Percentiles rank a stretch among this genome's conserved stretches.
phyloP scores from a whole-genome alignment of 352 stramenopile species.

The Phytophthora pseudosyringae region DNA sequence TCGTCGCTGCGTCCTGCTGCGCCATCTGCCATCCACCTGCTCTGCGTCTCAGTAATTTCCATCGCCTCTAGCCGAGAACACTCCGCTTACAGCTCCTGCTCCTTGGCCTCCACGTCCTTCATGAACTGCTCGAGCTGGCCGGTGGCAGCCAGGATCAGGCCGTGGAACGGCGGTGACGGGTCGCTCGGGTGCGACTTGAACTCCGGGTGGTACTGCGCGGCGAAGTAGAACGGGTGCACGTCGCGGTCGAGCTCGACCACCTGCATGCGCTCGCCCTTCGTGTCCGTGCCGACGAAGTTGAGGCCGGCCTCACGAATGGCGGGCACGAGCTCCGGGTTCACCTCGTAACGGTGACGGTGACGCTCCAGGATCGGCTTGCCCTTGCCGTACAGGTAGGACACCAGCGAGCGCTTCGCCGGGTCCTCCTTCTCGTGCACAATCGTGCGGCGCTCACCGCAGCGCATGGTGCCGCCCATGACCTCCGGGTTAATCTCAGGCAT shows the following conservation, averaged over 20 bases:
- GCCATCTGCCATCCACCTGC: background rate
- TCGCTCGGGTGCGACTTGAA: conserved; percentile 97
- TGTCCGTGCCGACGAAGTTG: conserved; percentile 98
- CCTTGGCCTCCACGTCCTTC: conserved; percentile 42
- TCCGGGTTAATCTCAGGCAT: conserved; percentile 99
- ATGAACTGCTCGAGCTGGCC: conserved; percentile 81
- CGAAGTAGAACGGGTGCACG: conserved; percentile 99
- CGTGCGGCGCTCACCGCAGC: conserved; percentile 96
- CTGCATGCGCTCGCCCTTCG: conserved; percentile 98
- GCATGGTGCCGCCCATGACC: conserved; percentile 99
- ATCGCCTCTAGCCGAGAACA: conserved; percentile 19
- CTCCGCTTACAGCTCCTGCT: conserved; percentile 30
- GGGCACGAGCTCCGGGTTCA: conserved; percentile 97
- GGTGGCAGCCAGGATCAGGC: conserved; percentile 93
- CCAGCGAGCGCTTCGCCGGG: conserved; percentile 83
- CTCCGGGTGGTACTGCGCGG: conserved; percentile 99
- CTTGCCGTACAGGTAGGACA: conserved; percentile 93
- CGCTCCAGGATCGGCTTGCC: conserved; percentile 93
- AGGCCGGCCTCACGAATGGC: conserved; percentile 93
- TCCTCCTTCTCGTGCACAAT: conserved; percentile 91
- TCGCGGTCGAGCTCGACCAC: conserved; percentile 96
- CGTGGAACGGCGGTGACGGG: conserved; percentile 98
- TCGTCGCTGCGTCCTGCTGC: conserved; percentile 5
- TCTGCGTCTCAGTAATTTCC: conserved; percentile 28
- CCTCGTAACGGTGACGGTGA: conserved; percentile 99